Conservation (phyloP, 176 grass and related monocot genomes). For the Hordeum vulgare region MorexV3_pseudomolecules_assembly NC_058518.1:184634473-184634972, state of each 20-base stretch:
- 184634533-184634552: slow-evolving; percentile 83
- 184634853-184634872: neutral
- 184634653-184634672: slow-evolving; percentile 82
- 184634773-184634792: neutral
- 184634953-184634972: neutral
- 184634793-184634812: slow-evolving; percentile 10
- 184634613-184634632: slow-evolving; percentile 40
- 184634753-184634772: neutral
- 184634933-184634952: neutral
- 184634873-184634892: slow-evolving; percentile 1
- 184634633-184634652: slow-evolving; percentile 68
- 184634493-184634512: slow-evolving; percentile 59
- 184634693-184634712: slow-evolving; percentile 78
- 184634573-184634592: slow-evolving; percentile 14
- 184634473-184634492: slow-evolving; percentile 73
- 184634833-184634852: neutral
- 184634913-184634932: neutral
- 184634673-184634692: slow-evolving; percentile 90
- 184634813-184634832: neutral
- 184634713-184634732: slow-evolving; percentile 94
- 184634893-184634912: neutral
- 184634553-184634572: slow-evolving; percentile 54
- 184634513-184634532: slow-evolving; percentile 67
- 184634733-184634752: slow-evolving; percentile 28
- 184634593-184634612: slow-evolving; percentile 16